Evolutionary conservation across 2,329 filamentous ascomycete genomes (phyloP).

Genomic region (Capronia americana): DNA sequence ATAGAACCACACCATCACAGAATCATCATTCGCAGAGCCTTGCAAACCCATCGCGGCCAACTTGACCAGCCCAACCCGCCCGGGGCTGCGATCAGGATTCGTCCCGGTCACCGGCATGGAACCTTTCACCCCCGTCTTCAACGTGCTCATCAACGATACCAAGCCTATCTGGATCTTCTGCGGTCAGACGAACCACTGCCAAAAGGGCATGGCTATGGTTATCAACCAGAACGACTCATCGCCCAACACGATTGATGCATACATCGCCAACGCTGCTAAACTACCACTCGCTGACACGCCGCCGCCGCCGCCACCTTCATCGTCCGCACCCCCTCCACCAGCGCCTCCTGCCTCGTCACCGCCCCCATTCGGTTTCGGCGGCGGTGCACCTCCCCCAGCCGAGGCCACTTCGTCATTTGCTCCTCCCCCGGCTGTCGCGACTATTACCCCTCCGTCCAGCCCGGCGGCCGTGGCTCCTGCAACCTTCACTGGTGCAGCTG

Average conservation of each 20-base stretch:
- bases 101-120: constrained; percentile 60
- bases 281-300: constrained; percentile 26
- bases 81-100: constrained; percentile 63
- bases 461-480: constrained; percentile 29
- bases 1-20: constrained; percentile 78
- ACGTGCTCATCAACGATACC: constrained; percentile 70
- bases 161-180: constrained; percentile 82
- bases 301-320: constrained; percentile 11
- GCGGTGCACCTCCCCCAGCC: constrained; percentile 12
- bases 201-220: constrained; percentile 75
- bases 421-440: constrained; percentile 18
- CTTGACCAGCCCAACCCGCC: constrained; percentile 43
- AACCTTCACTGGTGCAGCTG: constrained; percentile 36
- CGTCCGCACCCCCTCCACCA: constrained; percentile 9
- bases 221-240: constrained; percentile 60
- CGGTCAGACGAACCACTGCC: constrained; percentile 75
- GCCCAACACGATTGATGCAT: constrained; percentile 39
- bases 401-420: background rate
- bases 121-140: constrained; percentile 70
- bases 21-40: constrained; percentile 75
- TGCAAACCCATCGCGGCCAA: constrained; percentile 67
- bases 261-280: constrained; percentile 35
- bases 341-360: constrained; percentile 13
- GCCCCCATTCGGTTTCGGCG: constrained; percentile 15
- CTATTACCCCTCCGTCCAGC: constrained; percentile 21